Evolutionary conservation across 2,329 filamentous ascomycete species (phyloP).

Genomic region (Epichloe bromicola): DNA sequence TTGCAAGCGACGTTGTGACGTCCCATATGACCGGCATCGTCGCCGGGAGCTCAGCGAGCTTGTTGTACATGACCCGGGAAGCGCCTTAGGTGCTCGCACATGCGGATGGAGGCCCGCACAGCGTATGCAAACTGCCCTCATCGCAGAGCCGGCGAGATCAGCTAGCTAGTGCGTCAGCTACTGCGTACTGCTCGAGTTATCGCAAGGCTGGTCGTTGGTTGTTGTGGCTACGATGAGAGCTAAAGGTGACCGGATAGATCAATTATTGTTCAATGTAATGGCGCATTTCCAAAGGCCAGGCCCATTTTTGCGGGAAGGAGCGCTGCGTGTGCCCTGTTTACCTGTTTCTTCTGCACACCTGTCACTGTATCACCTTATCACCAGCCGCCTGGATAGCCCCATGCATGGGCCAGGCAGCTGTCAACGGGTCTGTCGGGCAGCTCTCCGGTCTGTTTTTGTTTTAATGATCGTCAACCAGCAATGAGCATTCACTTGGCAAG

Average conservation of each 20-base stretch:
- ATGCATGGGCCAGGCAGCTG: too few species aligned
- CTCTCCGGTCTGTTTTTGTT: too few species aligned
- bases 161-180: neutral
- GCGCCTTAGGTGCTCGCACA: slow-evolving; percentile 1
- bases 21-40: slow-evolving; percentile 1
- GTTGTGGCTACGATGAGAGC: neutral
- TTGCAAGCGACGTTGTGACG: slow-evolving; percentile 13
- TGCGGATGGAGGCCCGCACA: slow-evolving; percentile 7
- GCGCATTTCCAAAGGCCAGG: too few species aligned
- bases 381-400: too few species aligned
- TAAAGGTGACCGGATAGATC: neutral
- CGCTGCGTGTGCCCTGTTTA: too few species aligned
- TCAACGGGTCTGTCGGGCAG: too few species aligned
- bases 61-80: slow-evolving; percentile 2
- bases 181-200: neutral
- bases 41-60: neutral
- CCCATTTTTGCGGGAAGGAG: neutral
- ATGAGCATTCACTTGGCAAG: neutral
- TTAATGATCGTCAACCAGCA: neutral
- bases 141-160: neutral
- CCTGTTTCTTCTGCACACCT: too few species aligned
- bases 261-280: too few species aligned
- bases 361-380: too few species aligned
- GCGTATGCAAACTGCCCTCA: slow-evolving; percentile 20
- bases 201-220: neutral